phyloP scores from a whole-genome alignment of 352 stramenopile species.

The Phytophthora macrochlamydospora region DNA sequence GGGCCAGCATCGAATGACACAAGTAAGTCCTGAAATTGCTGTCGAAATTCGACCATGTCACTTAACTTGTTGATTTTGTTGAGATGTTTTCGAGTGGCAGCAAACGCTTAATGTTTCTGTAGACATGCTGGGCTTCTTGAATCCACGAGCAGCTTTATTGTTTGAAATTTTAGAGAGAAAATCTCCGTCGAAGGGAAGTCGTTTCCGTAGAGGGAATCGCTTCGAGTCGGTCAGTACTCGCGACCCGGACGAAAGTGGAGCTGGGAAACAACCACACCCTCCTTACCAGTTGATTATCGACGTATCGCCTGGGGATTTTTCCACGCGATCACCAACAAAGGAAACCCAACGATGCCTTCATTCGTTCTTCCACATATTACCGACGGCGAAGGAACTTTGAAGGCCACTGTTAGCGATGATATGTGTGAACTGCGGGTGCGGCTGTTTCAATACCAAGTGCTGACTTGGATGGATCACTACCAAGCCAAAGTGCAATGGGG shows the following conservation, averaged over 20 bases:
- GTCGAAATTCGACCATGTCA: too few relatives aligned
- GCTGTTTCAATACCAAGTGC: slow-evolving; percentile 59
- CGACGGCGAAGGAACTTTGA: slow-evolving; percentile 4
- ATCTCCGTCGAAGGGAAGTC: slow-evolving; percentile 12
- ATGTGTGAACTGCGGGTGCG: slow-evolving; percentile 44
- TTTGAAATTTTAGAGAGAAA: slow-evolving; percentile 61
- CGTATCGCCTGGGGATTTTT: slow-evolving; percentile 72
- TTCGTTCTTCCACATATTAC: slow-evolving; percentile 39
- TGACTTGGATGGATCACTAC: slow-evolving; percentile 68
- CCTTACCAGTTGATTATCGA: slow-evolving; percentile 17
- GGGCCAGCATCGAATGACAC: slow-evolving; percentile 8
- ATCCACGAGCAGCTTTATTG: slow-evolving; percentile 49
- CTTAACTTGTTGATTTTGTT: slow-evolving; percentile 1
- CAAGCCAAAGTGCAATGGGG: slow-evolving; percentile 60
- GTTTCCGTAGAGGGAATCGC: slow-evolving; percentile 23
- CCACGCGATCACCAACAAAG: slow-evolving; percentile 50
- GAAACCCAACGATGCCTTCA: slow-evolving; percentile 37
- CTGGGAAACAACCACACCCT: slow-evolving; percentile 8
- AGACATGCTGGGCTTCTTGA: slow-evolving; percentile 41
- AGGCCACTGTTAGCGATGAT: too few relatives aligned
- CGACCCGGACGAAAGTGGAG: slow-evolving; percentile 29
- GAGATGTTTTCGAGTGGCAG: slow-evolving; percentile 65
- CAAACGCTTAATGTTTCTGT: slow-evolving; percentile 39
- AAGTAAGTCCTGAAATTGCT: slow-evolving; percentile 14
- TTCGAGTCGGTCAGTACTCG: slow-evolving; percentile 36